phyloP scores from a whole-genome alignment of 129 eudicot species.

The Tagetes erecta region DNA sequence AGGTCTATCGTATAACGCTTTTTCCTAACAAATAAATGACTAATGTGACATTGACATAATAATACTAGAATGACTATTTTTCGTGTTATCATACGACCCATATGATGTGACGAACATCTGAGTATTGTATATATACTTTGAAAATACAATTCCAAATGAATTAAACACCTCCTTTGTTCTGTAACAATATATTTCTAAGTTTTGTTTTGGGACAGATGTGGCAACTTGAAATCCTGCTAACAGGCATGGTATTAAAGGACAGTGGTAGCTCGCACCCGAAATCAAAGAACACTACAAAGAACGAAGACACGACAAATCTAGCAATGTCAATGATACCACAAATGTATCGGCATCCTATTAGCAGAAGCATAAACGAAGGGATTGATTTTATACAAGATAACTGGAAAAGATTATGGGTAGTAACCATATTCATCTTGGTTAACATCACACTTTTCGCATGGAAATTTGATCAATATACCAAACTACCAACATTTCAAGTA shows the following conservation, averaged over 20 bases:
- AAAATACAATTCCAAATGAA: neutral
- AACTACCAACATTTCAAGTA: constrained; percentile 40
- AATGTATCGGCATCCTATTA: constrained; percentile 50
- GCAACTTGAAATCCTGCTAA: constrained; percentile 90
- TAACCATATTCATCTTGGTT: constrained; percentile 41
- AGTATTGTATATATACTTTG: too few relatives aligned
- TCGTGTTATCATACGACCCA: too few relatives aligned
- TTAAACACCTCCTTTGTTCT: neutral
- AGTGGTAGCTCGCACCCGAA: constrained; percentile 18
- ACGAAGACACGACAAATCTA: constrained; percentile 43
- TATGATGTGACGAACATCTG: too few relatives aligned
- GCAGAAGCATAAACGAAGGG: constrained; percentile 43
- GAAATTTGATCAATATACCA: constrained; percentile 50
- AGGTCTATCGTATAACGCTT: too few relatives aligned
- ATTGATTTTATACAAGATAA: constrained; percentile 57
- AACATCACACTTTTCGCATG: constrained; percentile 59
- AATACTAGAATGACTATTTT: too few relatives aligned
- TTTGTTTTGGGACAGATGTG: constrained; percentile 62
- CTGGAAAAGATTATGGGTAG: constrained; percentile 74
- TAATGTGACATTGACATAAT: too few relatives aligned
- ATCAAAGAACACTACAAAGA: constrained; percentile 9
- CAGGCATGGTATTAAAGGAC: constrained; percentile 59
- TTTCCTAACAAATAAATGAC: too few relatives aligned
- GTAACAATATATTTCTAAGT: neutral
- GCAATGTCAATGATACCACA: constrained; percentile 88